Conservation (phyloP, 2,329 filamentous ascomycete species). For the Aspergillus vadensis region DNA sequence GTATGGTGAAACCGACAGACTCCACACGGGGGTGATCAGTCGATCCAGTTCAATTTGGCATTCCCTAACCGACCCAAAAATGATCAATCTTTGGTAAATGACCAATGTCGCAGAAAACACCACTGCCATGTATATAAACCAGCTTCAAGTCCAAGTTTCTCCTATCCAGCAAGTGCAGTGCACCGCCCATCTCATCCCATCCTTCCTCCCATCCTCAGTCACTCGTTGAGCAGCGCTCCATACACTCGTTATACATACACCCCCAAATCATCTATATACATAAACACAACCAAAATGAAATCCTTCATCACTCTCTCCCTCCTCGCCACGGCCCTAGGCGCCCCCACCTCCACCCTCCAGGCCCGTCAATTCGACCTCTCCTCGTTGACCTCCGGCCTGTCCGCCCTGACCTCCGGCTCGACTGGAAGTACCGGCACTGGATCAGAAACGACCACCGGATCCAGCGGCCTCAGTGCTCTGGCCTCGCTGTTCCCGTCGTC, state of each 20-base stretch:
- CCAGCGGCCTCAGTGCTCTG: constrained; percentile 16
- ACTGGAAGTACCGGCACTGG: background rate
- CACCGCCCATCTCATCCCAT: background rate
- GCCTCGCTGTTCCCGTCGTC: constrained; percentile 16
- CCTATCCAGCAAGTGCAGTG: constrained; percentile 8
- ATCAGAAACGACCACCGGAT: background rate
- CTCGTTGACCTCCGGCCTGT: constrained; percentile 5
- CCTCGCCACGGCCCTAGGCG: constrained; percentile 24
- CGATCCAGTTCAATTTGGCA: background rate
- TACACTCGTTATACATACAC: background rate
- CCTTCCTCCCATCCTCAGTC: background rate
- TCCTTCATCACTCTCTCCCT: constrained; percentile 24
- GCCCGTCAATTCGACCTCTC: constrained; percentile 22
- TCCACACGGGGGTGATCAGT: background rate
- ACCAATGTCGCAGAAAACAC: too few species aligned
- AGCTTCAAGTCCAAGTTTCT: background rate
- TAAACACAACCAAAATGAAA: constrained; percentile 24
- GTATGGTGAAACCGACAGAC: background rate
- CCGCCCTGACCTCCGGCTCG: background rate
- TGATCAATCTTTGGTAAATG: too few species aligned
- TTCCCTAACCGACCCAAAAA: background rate
- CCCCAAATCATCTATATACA: background rate
- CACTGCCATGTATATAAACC: background rate
- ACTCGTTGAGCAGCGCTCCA: constrained; percentile 23
- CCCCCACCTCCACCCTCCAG: constrained; percentile 29